phyloP scores from a whole-genome alignment of 345 rosid genomes.

The Erucastrum elatum region DNA sequence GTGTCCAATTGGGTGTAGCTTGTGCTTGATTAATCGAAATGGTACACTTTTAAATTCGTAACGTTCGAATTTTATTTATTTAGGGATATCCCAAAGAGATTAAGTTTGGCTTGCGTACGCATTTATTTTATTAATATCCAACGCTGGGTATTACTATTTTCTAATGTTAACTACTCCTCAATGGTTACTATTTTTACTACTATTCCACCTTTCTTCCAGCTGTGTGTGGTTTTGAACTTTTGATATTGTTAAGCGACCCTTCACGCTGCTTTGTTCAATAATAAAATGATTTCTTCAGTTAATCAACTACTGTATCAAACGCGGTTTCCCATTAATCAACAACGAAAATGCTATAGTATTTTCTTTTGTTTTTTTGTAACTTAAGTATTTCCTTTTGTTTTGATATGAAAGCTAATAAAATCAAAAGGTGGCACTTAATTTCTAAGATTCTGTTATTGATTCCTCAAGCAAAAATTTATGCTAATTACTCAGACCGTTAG shows the following conservation, averaged over 20 bases:
- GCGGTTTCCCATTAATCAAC: neutral
- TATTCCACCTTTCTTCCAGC: neutral
- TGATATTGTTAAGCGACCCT: neutral
- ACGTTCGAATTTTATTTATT: neutral
- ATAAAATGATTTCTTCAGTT: neutral
- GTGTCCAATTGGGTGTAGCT: neutral
- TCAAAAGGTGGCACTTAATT: neutral
- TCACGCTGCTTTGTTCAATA: neutral
- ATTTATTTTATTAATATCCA: neutral
- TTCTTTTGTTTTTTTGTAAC: neutral
- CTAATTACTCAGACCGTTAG: neutral
- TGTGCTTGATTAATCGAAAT: neutral
- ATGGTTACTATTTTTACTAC: neutral
- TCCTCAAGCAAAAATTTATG: constrained; percentile 3
- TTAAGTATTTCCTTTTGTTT: neutral
- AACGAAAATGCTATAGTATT: neutral
- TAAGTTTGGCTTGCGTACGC: neutral
- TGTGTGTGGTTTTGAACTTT: neutral
- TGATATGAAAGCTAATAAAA: neutral
- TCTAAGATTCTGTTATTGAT: constrained; percentile 4
- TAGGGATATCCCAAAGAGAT: no score
- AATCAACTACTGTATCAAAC: neutral
- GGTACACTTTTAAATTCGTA: neutral
- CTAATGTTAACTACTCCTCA: no score
- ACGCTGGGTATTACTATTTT: neutral